Percentiles rank a stretch among this genome's conserved stretches.
phyloP scores from a whole-genome alignment of 1,139 yeast species.

The Insectozyma bohioensis region DNA sequence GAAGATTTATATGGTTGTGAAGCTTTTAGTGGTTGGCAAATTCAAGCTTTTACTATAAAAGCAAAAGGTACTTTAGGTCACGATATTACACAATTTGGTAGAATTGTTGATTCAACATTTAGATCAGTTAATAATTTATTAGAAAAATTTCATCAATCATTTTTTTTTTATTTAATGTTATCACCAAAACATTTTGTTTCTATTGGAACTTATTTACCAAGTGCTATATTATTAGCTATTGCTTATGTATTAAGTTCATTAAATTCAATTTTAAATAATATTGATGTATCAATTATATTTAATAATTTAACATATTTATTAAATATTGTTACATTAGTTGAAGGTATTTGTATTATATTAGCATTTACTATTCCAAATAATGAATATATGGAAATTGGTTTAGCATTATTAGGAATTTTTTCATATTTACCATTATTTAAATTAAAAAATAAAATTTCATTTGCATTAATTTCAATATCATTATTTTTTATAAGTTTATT shows the following conservation, averaged over 20 bases:
- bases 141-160: constrained; percentile 96
- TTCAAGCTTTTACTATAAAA: constrained; percentile 80
- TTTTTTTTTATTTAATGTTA: constrained; percentile 84
- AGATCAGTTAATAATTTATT: constrained; percentile 88
- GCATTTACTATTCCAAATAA: constrained; percentile 27
- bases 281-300: constrained; percentile 24
- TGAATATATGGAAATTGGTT: not conserved
- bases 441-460: constrained; percentile 2
- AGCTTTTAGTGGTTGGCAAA: constrained; percentile 94
- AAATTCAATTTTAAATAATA: constrained; percentile 52
- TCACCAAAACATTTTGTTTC: constrained; percentile 83
- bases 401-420: not conserved
- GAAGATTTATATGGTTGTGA: constrained; percentile 69
- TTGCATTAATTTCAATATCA: constrained; percentile 35
- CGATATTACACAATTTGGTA: constrained; percentile 90
- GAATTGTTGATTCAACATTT: constrained; percentile 83
- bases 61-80: constrained; percentile 61
- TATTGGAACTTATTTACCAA: constrained; percentile 89
- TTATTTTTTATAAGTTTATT: constrained; percentile 65
- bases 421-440: constrained; percentile 1
- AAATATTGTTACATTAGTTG: constrained; percentile 34
- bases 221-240: constrained; percentile 72
- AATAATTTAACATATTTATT: constrained; percentile 27
- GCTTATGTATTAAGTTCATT: constrained; percentile 73
- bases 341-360: constrained; percentile 28